Evolutionary conservation across 768 basidiomycete genomes (phyloP).

Genomic region (Tulasnella calospora): DNA sequence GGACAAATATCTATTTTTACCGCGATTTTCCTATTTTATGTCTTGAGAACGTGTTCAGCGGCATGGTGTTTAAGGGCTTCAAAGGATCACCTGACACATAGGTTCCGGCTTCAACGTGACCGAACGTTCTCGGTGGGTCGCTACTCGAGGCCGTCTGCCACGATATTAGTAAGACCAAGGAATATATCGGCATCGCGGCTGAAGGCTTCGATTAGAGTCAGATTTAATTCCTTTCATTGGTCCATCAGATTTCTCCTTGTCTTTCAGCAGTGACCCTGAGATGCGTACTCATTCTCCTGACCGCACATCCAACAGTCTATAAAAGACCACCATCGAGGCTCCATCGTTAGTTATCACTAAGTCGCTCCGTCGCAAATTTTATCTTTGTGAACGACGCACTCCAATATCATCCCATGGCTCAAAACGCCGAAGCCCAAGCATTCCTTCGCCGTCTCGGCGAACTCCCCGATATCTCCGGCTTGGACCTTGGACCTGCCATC

Average conservation of each 20-base stretch:
- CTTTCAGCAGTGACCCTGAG: too few relatives aligned
- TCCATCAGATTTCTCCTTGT: background rate
- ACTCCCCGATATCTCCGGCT: constrained; percentile 25
- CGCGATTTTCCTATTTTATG: background rate
- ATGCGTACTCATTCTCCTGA: background rate
- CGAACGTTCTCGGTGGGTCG: background rate
- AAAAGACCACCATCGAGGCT: background rate
- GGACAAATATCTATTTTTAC: background rate
- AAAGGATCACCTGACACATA: too few relatives aligned
- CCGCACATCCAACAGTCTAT: background rate
- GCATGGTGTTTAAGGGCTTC: background rate
- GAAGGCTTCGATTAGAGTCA: background rate
- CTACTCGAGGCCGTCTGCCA: background rate
- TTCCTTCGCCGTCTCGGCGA: constrained; percentile 16
- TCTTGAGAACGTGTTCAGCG: background rate
- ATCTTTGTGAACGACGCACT: background rate
- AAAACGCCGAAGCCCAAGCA: constrained; percentile 12
- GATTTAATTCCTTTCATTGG: background rate
- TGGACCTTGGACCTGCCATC: constrained; percentile 45
- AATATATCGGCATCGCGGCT: background rate
- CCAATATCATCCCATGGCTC: constrained; percentile 4
- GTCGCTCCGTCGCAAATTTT: background rate
- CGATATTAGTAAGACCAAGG: background rate
- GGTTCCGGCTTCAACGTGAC: too few relatives aligned
- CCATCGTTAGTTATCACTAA: background rate